Conservation (phyloP, 768 basidiomycete genomes). For the Amanita inopinata region DNA sequence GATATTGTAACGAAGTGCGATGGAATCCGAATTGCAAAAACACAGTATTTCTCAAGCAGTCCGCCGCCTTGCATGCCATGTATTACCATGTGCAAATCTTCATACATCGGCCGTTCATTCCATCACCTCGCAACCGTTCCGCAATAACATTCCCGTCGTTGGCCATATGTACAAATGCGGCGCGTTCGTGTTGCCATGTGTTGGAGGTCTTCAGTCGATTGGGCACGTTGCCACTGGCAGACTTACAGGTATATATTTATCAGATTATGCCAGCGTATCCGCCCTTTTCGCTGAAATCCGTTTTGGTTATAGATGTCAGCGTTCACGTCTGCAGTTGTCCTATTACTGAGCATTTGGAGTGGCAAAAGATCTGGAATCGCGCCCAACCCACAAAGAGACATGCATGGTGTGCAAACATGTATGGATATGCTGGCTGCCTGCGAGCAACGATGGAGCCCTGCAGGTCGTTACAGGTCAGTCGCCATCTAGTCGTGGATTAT, state of each 20-base stretch:
- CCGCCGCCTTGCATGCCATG: slow-evolving; percentile 38
- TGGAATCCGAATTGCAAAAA: slow-evolving; percentile 33
- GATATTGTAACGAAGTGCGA: slow-evolving; percentile 21
- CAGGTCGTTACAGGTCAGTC: slow-evolving; percentile 30
- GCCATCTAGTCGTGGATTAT: neutral
- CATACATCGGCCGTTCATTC: slow-evolving; percentile 75
- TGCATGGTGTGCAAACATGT: slow-evolving; percentile 52
- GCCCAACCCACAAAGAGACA: slow-evolving; percentile 39
- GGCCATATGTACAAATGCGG: slow-evolving; percentile 81
- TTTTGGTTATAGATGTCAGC: slow-evolving; percentile 23
- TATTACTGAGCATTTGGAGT: slow-evolving; percentile 61
- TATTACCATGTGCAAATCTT: slow-evolving; percentile 53
- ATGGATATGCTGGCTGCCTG: slow-evolving; percentile 38
- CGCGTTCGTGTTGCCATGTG: slow-evolving; percentile 65
- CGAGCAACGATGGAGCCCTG: slow-evolving; percentile 31
- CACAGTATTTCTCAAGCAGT: slow-evolving; percentile 41
- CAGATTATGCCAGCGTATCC: too few species aligned
- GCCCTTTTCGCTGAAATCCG: too few species aligned
- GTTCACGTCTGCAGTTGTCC: slow-evolving; percentile 38
- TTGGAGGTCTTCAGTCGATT: slow-evolving; percentile 40
- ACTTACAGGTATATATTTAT: slow-evolving; percentile 33
- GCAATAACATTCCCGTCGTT: slow-evolving; percentile 44
- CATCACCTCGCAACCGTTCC: slow-evolving; percentile 41
- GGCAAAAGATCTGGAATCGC: slow-evolving; percentile 37
- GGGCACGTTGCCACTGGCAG: slow-evolving; percentile 22